Conservation (phyloP, 495 filamentous ascomycete genomes). For the Halenospora varia region DNA sequence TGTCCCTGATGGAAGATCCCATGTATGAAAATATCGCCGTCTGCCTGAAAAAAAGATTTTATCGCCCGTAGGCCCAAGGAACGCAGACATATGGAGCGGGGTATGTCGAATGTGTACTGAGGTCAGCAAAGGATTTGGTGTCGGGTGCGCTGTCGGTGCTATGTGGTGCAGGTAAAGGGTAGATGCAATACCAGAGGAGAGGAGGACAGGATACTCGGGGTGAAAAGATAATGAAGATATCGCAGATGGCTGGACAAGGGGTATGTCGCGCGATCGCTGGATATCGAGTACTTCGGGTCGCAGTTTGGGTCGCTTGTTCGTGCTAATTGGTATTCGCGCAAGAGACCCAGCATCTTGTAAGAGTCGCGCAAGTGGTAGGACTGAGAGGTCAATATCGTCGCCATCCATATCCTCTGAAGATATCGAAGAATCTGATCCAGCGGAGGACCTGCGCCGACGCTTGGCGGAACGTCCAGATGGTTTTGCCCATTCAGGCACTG, state of each 20-base stretch:
- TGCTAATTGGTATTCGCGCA: constrained; percentile 36
- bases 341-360: constrained; percentile 64
- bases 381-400: constrained; percentile 57
- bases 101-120: constrained; percentile 82
- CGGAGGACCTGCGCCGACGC: constrained; percentile 50
- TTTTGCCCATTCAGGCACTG: constrained; percentile 74
- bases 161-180: constrained; percentile 88
- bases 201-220: constrained; percentile 77
- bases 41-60: constrained; percentile 82
- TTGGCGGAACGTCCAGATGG: constrained; percentile 42
- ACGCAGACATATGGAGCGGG: constrained; percentile 73
- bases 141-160: constrained; percentile 63
- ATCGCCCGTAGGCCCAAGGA: constrained; percentile 56
- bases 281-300: constrained; percentile 87
- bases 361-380: constrained; percentile 73
- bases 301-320: constrained; percentile 56
- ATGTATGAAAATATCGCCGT: constrained; percentile 88
- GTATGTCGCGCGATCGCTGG: constrained; percentile 51
- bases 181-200: constrained; percentile 81
- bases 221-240: constrained; percentile 87
- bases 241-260: constrained; percentile 57
- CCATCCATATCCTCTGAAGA: constrained; percentile 47
- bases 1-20: constrained; percentile 77
- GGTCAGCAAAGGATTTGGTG: constrained; percentile 80
- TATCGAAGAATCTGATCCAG: constrained; percentile 39